Conservation (phyloP, 2,329 filamentous ascomycete species). For the Aaosphaeria arxii region DNA sequence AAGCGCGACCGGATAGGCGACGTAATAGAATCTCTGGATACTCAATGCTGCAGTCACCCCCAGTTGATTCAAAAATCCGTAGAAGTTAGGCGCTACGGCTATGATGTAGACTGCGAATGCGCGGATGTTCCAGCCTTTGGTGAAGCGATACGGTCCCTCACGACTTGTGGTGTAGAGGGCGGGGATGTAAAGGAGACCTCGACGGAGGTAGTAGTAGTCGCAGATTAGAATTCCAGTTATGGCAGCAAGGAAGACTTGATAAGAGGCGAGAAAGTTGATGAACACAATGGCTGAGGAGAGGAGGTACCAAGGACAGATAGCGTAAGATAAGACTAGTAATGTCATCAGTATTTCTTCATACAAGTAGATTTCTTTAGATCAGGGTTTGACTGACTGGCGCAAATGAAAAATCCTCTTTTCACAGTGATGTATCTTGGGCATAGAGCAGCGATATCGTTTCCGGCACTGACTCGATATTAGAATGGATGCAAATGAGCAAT, state of each 20-base stretch:
- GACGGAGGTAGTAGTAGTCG: neutral
- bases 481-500: too few species aligned
- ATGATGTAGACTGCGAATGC: neutral
- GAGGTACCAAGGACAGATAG: constrained; percentile 41
- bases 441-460: neutral
- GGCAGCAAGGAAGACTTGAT: constrained; percentile 39
- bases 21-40: neutral
- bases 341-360: neutral
- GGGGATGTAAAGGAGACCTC: neutral
- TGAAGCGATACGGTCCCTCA: neutral
- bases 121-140: neutral
- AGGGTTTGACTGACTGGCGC: constrained; percentile 6
- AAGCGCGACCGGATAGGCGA: neutral
- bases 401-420: constrained; percentile 40
- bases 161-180: neutral
- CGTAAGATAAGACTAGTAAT: constrained; percentile 25
- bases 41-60: neutral
- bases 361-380: too few species aligned
- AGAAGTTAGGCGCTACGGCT: neutral
- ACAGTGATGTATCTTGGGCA: constrained; percentile 40
- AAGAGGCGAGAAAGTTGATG: constrained; percentile 41
- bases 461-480: neutral
- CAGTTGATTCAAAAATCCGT: neutral
- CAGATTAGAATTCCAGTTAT: constrained; percentile 44
- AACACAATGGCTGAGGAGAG: constrained; percentile 35